Base-by-base conservation (phyloP, 257 asterid species). In the Solanum appendiculatum region DNA sequence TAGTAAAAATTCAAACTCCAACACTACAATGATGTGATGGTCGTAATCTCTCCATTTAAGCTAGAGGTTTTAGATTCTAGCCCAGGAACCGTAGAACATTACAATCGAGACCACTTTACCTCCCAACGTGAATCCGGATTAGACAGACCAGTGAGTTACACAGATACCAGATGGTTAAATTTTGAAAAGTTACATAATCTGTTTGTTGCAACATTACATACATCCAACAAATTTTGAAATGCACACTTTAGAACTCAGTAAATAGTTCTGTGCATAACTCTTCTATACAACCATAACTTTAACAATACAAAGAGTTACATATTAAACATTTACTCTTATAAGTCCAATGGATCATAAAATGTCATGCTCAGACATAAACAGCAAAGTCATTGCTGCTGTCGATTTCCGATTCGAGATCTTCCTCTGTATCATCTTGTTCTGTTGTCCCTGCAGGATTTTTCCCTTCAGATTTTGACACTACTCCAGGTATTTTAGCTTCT, bases 401-500 rank as follows among this genome's bases (percentile, higher is more conserved):
- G n/a, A 88, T 74, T 40, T 91, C 93, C 4, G 91, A 88, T 64
- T 89, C 93, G 84, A 89, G 81, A 39, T 89, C 91, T 6, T 86
- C 90, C 13, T 68, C 90, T 12, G 48, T 25, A 23, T 96, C 91
- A 63, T 90, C 90, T 10, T 21, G 82, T 5, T 86, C 91, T 33
- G 63, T 6, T 21, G 89, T 69, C 31, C 90, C 91, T 12, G 39
- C 40, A 39, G 31, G 46, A 48, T 36, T 85, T 34, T 60, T 84
- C 16, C 86, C 85, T 68, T 68, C 89, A 5, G 83, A 1, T 81
- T 89, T 89, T 34, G 88, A 69, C 21, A 23, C 86, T 48, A 82
- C 86, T 0, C 93, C 91, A 5, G 91, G 89, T 31, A 72, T 31
- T 56, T 91, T 84, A 44, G 98, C 99, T 87, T 95, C 98, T 31